phyloP scores from a whole-genome alignment of 805 yeast species.

The Scheffersomyces lignosus region DNA sequence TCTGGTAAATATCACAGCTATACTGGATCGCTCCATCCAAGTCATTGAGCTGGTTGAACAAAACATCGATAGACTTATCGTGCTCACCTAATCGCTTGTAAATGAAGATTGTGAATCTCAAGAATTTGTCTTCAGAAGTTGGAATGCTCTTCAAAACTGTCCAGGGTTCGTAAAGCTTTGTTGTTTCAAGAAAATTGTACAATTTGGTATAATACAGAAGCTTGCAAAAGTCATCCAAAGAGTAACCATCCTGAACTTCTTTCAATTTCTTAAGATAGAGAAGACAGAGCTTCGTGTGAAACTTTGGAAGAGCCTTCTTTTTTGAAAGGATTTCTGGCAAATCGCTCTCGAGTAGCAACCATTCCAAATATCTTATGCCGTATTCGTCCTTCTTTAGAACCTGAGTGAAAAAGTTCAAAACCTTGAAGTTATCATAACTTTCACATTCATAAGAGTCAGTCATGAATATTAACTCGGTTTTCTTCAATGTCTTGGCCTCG shows the following conservation, averaged over 20 bases:
- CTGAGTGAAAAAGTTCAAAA: slow-evolving; percentile 51
- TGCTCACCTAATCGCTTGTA: slow-evolving; percentile 61
- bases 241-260: slow-evolving; percentile 2
- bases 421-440: slow-evolving; percentile 51
- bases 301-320: slow-evolving; percentile 19
- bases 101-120: slow-evolving; percentile 56
- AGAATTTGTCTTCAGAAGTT: slow-evolving; percentile 27
- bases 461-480: slow-evolving; percentile 58
- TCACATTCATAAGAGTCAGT: slow-evolving; percentile 62
- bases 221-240: slow-evolving; percentile 12
- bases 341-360: slow-evolving; percentile 40
- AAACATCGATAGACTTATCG: slow-evolving; percentile 59
- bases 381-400: slow-evolving; percentile 20
- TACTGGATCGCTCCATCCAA: slow-evolving; percentile 59
- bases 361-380: slow-evolving; percentile 46
- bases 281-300: slow-evolving; percentile 36
- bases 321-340: slow-evolving; percentile 17
- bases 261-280: slow-evolving; percentile 30
- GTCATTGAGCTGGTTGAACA: slow-evolving; percentile 58
- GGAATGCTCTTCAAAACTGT: slow-evolving; percentile 34
- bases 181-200: slow-evolving; percentile 28
- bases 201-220: slow-evolving; percentile 30
- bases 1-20: slow-evolving; percentile 49
- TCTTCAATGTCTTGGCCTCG: slow-evolving; percentile 5
- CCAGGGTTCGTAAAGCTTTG: slow-evolving; percentile 37